Conservation (phyloP, 805 yeast genomes). For the Starmerella kuoi region DNA sequence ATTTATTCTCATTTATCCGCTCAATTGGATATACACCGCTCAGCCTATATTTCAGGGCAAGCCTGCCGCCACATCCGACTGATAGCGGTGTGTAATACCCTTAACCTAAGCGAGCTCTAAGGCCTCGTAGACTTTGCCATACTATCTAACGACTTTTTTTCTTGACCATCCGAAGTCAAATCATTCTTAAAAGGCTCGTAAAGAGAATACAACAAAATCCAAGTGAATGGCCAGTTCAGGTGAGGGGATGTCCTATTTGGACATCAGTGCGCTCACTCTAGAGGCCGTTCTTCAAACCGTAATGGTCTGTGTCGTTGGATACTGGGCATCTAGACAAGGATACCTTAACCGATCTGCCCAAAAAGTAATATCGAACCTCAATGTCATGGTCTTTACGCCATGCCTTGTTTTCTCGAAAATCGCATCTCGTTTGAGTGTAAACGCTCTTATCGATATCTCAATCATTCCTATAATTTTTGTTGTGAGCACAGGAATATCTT, state of each 20-base stretch:
- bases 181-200: too few relatives aligned
- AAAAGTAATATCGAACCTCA: conserved; percentile 59
- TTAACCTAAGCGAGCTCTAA: too few relatives aligned
- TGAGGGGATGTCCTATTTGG: conserved; percentile 24
- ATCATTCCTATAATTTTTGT: conserved; percentile 76
- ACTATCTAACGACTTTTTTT: too few relatives aligned
- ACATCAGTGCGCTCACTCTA: conserved; percentile 55
- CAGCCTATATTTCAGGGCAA: too few relatives aligned
- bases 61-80: too few relatives aligned
- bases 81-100: too few relatives aligned
- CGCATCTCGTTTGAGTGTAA: conserved; percentile 53
- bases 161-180: too few relatives aligned
- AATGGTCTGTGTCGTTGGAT: conserved; percentile 74
- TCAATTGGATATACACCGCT: too few relatives aligned
- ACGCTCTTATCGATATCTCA: conserved; percentile 66
- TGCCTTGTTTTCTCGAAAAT: conserved; percentile 80
- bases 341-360: conserved; percentile 62
- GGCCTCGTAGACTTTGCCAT: too few relatives aligned
- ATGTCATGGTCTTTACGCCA: conserved; percentile 90
- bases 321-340: conserved; percentile 65
- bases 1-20: too few relatives aligned
- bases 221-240: conserved; percentile 4
- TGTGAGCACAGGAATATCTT: conserved; percentile 70
- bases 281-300: conserved; percentile 90
- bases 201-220: too few relatives aligned